Evolutionary conservation across 1,139 yeast species (phyloP), one percentile per base, ranked within the genome.

Genomic region (Trichomonascaceae sp.): DNA sequence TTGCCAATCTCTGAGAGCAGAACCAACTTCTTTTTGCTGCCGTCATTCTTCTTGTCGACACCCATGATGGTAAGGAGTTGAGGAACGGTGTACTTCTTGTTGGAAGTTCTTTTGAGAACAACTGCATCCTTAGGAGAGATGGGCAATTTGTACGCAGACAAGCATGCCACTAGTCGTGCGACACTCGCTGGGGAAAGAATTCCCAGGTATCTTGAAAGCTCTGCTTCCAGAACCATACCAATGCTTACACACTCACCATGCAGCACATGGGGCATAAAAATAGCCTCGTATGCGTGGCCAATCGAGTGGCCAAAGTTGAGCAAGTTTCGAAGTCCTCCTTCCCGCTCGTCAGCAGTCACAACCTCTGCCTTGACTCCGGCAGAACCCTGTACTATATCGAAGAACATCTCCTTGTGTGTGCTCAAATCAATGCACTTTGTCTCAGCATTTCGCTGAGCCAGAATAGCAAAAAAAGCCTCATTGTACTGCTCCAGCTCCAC

Each of bases 201-300:
- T 15, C 97, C 97, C 52, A 82, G 65, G 56, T 81, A 84, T 52
- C 99, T 74, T 16, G 96, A 71, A 43, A 89, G 67, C 59, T 89
- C 98, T 2, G 97, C 98, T 58, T 89, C 99, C 48, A 76, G 70
- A 28, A 92, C 76, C 74, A 87, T 81, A 43, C 99, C 99, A 42
- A 89, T 71, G 6, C 97, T 71, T 14, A 89, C 98, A 67, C 98
- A 89, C 59, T 89, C 99, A 40, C 99, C 99, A 49, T 89, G 99
- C 31, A 89, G 68, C 14, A 94, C 92, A 56, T 87, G 85, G 5
- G 99, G 98, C 3, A 97, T 85, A 44, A 89, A 67, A 25, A 92
- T 74, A 13, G 98, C 98, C 62, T 89, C 99, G 46, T 80, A 85
- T 17, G 99, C 99, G 57, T 89, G 99, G 30, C 98, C 99, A 49